Base-by-base conservation (phyloP, 164 flowering plant genomes). In the Berberis thunbergii region DNA sequence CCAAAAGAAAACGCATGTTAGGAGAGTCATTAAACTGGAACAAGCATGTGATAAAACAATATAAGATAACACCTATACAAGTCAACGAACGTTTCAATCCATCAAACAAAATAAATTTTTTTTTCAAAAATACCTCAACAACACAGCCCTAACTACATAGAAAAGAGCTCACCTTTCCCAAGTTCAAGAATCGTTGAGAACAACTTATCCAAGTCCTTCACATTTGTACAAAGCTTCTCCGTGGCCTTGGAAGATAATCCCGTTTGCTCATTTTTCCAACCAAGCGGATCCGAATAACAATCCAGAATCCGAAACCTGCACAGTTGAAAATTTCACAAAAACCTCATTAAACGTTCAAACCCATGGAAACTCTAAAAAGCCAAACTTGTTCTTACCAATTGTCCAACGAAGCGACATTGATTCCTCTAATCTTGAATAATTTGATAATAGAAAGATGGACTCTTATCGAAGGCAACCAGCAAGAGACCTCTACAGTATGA, bases 221-320 rank as follows among this genome's bases (percentile, higher is more conserved):
- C 89, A 73, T 86, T 76, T 64, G 64, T 78, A 66, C 68, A 85
- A 58, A 79, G 12, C 64, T 45, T 73, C 66, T 64, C 75, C 38
- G 42, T 40, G 43, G 46, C 56, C 64, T 74, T 78, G 2, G 53
- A 45, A 1, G 67, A 67, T 38, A 49, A 44, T n/a, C 55, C 65
- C 1, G 44, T 12, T 54, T 78, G 74, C 73, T 58, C 69, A 58
- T 75, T 72, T 69, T 81, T 89, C 99, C 99, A 94, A 45, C 99
- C 96, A 69, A 89, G 84, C 48, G 97, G 97, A 74, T 95, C 97
- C 6, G 89, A 73, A 72, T 85, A 89, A 73, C 96, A 87, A 70
- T 91, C 97, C 80, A 95, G 69, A 70, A 95, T 76, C 70, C 65
- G 73, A 69, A 89, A 61, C 96, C 98, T 93, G 67, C 8, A 68